Evolutionary conservation across 345 rosid species (phyloP).

Genomic region (Salix viminalis): DNA sequence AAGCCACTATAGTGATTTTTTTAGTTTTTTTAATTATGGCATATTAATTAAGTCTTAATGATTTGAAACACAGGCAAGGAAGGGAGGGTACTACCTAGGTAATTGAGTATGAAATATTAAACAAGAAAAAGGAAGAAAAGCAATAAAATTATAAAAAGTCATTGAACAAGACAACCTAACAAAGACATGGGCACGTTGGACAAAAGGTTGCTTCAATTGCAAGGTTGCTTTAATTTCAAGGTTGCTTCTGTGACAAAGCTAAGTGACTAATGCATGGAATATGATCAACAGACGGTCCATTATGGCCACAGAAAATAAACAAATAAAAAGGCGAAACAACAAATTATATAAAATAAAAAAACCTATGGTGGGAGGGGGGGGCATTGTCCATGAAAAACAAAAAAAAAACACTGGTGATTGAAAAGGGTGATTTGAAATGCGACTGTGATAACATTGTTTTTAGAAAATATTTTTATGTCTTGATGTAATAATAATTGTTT

Average conservation of each 20-base stretch:
- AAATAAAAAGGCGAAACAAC: background rate
- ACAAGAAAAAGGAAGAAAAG: background rate
- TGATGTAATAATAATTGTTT: too few species aligned
- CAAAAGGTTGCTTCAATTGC: background rate
- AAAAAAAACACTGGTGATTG: too few species aligned
- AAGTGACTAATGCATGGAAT: background rate
- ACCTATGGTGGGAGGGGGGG: background rate
- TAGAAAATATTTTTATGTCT: too few species aligned
- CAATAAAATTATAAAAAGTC: background rate
- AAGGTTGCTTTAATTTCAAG: background rate
- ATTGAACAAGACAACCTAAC: background rate
- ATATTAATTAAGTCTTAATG: too few species aligned
- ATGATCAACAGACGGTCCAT: conserved; percentile 1
- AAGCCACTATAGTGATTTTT: background rate
- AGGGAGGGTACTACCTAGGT: too few species aligned
- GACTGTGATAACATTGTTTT: too few species aligned
- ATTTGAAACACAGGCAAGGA: too few species aligned
- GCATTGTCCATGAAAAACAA: too few species aligned
- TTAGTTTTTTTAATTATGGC: too few species aligned
- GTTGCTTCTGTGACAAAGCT: background rate
- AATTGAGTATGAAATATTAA: too few species aligned
- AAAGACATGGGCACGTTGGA: background rate
- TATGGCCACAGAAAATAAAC: background rate
- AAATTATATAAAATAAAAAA: background rate
- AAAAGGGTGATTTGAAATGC: too few species aligned